A percentile compares a stretch with the other conserved stretches of the same genome.
These are phyloP conservation scores for Epichloe brachyelytri DNA, from an alignment of 2,329 filamentous ascomycete genomes.

Conservation along the genomic window DNA sequence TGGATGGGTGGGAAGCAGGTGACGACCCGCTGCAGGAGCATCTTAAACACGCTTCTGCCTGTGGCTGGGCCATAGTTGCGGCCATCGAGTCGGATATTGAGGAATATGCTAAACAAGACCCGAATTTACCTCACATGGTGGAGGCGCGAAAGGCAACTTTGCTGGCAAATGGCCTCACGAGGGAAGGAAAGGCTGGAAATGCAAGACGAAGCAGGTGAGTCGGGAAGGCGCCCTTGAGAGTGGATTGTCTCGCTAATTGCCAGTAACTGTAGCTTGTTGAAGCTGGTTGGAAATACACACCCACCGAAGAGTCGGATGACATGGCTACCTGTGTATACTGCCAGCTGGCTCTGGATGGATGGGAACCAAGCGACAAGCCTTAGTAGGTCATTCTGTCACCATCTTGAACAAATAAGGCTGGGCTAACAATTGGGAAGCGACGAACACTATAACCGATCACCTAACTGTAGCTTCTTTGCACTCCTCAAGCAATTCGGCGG, in stretches of 20 bases:
- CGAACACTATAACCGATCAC: conserved; percentile 70
- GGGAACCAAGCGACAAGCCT: conserved; percentile 87
- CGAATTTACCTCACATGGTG: conserved; percentile 55
- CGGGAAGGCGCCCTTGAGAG: neutral
- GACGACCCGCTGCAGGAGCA: conserved; percentile 81
- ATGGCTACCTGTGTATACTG: conserved; percentile 89
- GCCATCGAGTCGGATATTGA: conserved; percentile 48
- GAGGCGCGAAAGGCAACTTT: conserved; percentile 71
- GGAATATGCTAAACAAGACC: conserved; percentile 58
- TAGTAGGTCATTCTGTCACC: conserved; percentile 39
- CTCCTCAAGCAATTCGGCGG: conserved; percentile 45
- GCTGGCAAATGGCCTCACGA: conserved; percentile 82
- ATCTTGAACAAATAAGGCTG: neutral
- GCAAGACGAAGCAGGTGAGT: conserved; percentile 71
- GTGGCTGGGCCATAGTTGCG: conserved; percentile 72
- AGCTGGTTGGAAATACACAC: conserved; percentile 89
- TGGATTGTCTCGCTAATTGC: conserved; percentile 3
- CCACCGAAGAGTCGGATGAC: conserved; percentile 70
- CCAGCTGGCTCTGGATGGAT: conserved; percentile 77
- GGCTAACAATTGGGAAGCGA: conserved; percentile 40
- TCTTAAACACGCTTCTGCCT: conserved; percentile 65
- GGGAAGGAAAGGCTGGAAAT: conserved; percentile 74
- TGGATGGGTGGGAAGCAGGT: conserved; percentile 84
- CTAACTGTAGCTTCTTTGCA: conserved; percentile 71
- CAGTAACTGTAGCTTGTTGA: conserved; percentile 56